A percentile compares a stretch with the other conserved stretches of the same genome.
Conservation (phyloP, 768 basidiomycete species). For the Macrolepiota albuminosa region DNA sequence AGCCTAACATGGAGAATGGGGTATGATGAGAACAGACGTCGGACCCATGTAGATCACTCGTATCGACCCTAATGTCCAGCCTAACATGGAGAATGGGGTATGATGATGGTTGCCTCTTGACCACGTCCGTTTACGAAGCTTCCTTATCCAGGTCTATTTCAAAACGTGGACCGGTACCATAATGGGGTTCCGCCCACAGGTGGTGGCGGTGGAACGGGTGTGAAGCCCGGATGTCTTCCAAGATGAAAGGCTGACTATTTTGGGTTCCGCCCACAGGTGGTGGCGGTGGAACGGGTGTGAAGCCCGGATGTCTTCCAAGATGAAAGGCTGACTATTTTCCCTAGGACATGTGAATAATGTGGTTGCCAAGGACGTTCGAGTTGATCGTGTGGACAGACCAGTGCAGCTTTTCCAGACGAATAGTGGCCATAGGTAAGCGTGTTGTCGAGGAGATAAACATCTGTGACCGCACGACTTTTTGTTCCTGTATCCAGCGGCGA, state of each 20-base stretch:
- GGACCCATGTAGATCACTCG: constrained; percentile 34
- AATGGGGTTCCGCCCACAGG: constrained; percentile 50
- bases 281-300: constrained; percentile 45
- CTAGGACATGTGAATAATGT: constrained; percentile 43
- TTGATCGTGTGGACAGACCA: constrained; percentile 43
- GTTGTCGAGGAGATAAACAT: background rate
- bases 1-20: constrained; percentile 54
- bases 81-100: constrained; percentile 52
- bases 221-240: background rate
- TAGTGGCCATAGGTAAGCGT: constrained; percentile 36
- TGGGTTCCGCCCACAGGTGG: constrained; percentile 52
- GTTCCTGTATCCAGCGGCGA: constrained; percentile 34
- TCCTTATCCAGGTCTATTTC: constrained; percentile 40
- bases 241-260: background rate
- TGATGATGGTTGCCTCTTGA: background rate
- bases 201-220: constrained; percentile 50
- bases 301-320: background rate
- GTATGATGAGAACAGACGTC: constrained; percentile 20
- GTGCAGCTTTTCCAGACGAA: constrained; percentile 51
- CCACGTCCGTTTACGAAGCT: background rate
- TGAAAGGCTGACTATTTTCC: background rate
- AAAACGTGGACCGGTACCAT: constrained; percentile 52
- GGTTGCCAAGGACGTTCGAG: constrained; percentile 32
- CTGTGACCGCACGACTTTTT: background rate
- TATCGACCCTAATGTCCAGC: constrained; percentile 43